Conservation (phyloP, 495 filamentous ascomycete genomes). For the Xylaria bambusicola region DNA sequence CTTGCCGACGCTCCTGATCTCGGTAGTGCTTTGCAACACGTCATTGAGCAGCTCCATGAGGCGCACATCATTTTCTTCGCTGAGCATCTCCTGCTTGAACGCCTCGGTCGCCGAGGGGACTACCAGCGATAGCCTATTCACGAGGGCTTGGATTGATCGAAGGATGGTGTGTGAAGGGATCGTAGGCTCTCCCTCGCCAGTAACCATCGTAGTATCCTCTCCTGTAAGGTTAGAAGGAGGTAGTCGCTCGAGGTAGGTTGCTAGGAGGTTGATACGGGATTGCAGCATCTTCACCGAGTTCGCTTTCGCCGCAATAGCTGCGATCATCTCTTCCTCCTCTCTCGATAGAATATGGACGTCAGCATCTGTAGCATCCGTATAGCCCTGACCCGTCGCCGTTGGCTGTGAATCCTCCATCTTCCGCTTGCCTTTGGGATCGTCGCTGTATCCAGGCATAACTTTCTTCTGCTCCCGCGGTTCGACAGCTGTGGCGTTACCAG, state of each 20-base stretch:
- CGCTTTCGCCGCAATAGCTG: constrained; percentile 74
- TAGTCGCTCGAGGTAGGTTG: constrained; percentile 73
- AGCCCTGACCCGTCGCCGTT: constrained; percentile 20
- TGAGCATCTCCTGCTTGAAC: constrained; percentile 59
- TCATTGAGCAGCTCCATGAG: constrained; percentile 70
- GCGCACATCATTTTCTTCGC: constrained; percentile 76
- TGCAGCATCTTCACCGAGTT: constrained; percentile 94
- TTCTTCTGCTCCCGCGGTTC: constrained; percentile 41
- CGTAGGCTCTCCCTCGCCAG: constrained; percentile 42
- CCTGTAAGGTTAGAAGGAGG: constrained; percentile 62
- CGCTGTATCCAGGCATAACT: constrained; percentile 31
- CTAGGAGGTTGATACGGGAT: constrained; percentile 78
- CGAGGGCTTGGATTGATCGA: constrained; percentile 65
- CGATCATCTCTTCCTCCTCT: constrained; percentile 75
- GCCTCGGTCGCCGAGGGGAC: constrained; percentile 54
- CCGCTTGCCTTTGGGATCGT: constrained; percentile 50
- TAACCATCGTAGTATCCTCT: constrained; percentile 35
- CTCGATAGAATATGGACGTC: constrained; percentile 57
- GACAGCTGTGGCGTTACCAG: constrained; percentile 71
- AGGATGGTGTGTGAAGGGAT: constrained; percentile 64
- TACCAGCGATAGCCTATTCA: constrained; percentile 63
- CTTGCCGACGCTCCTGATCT: constrained; percentile 68
- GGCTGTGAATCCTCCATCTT: constrained; percentile 34
- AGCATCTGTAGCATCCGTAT: constrained; percentile 30
- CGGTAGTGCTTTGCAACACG: constrained; percentile 65